A percentile compares a stretch with the other conserved stretches of the same genome.
Evolutionary conservation across 768 basidiomycete genomes (phyloP).

Genomic region (Mycena amicta): DNA sequence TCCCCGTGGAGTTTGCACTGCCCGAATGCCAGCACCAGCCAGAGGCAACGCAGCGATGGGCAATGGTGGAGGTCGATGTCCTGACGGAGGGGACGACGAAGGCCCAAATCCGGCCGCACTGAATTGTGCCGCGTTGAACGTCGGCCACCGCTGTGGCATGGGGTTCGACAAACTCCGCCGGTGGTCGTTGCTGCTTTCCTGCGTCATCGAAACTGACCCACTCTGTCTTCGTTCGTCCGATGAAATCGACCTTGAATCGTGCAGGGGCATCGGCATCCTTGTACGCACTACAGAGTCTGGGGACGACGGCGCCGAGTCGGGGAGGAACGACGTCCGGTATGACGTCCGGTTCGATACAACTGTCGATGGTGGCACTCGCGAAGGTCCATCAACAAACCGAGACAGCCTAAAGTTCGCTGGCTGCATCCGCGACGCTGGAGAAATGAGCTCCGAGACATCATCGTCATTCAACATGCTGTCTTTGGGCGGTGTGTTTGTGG

Average conservation of each 20-base stretch:
- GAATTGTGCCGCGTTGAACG: slow-evolving; percentile 21
- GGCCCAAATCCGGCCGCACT: slow-evolving; percentile 12
- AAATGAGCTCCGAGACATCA: slow-evolving; percentile 19
- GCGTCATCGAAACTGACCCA: slow-evolving; percentile 12
- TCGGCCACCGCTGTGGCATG: slow-evolving; percentile 15
- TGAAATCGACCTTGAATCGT: slow-evolving; percentile 13
- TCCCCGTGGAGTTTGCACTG: slow-evolving; percentile 8
- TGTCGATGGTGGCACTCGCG: background rate
- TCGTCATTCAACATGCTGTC: slow-evolving; percentile 6
- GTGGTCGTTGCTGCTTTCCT: slow-evolving; percentile 17
- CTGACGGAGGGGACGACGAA: background rate
- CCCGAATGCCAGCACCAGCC: slow-evolving; percentile 11
- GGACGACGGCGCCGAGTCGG: slow-evolving; percentile 7
- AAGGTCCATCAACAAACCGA: background rate
- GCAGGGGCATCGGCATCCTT: slow-evolving; percentile 5
- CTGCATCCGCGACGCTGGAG: slow-evolving; percentile 16
- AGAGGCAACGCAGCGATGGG: background rate
- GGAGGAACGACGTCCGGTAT: background rate
- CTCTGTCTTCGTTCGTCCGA: slow-evolving; percentile 17
- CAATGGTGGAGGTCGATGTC: slow-evolving; percentile 18
- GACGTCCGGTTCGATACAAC: background rate
- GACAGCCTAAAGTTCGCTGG: background rate
- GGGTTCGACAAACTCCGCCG: slow-evolving; percentile 12
- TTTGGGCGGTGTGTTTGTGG: slow-evolving; percentile 5
- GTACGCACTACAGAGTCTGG: slow-evolving; percentile 6